Evolutionary conservation across 1,139 yeast genomes (phyloP).

Genomic region (Barnettozyma hawaiiensis): DNA sequence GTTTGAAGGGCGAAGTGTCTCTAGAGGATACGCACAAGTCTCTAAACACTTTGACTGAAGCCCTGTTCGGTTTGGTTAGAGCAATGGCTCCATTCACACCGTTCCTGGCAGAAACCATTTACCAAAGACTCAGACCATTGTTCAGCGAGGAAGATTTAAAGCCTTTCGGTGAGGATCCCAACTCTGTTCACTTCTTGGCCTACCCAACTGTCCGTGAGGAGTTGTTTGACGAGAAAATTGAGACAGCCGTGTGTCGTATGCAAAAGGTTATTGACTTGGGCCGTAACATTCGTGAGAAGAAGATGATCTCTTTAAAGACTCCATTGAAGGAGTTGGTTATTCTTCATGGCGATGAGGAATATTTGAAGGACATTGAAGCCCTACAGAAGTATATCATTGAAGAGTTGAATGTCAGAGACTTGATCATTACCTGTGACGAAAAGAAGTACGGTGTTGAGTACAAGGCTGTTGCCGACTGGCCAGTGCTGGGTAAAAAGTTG

Average conservation of each 20-base stretch:
- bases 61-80: slow-evolving; percentile 79
- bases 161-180: slow-evolving; percentile 46
- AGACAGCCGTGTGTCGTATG: slow-evolving; percentile 88
- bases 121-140: slow-evolving; percentile 62
- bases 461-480: slow-evolving; percentile 98
- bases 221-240: slow-evolving; percentile 71
- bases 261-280: slow-evolving; percentile 96
- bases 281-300: slow-evolving; percentile 94
- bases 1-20: slow-evolving; percentile 93
- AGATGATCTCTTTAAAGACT: slow-evolving; percentile 86
- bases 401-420: slow-evolving; percentile 87
- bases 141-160: slow-evolving; percentile 48
- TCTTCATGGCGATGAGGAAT: slow-evolving; percentile 69
- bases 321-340: slow-evolving; percentile 88
- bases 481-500: slow-evolving; percentile 93
- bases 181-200: slow-evolving; percentile 88
- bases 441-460: slow-evolving; percentile 86
- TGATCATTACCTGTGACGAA: slow-evolving; percentile 87
- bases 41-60: slow-evolving; percentile 86
- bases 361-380: slow-evolving; percentile 72
- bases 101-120: slow-evolving; percentile 85
- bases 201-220: slow-evolving; percentile 87
- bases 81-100: slow-evolving; percentile 99
- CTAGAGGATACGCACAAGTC: slow-evolving; percentile 78
- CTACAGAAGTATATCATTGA: slow-evolving; percentile 76